phyloP scores from a whole-genome alignment of 495 filamentous ascomycete species.

The Hypoxylon trugodes region DNA sequence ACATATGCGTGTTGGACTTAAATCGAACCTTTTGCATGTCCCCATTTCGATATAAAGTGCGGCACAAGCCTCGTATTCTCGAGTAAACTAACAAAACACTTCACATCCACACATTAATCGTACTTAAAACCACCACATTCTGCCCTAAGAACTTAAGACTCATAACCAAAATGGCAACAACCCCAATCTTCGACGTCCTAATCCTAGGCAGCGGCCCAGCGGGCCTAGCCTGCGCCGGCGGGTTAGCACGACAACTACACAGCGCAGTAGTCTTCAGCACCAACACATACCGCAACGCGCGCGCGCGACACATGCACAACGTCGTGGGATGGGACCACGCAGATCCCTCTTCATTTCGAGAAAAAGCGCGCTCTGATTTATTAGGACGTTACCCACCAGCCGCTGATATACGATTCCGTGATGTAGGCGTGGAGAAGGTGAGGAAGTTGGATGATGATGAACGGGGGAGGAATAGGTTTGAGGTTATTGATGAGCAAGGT shows the following conservation, averaged over 20 bases:
- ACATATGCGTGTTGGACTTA: neutral
- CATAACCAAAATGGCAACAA: neutral
- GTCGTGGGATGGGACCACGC: slow-evolving; percentile 59
- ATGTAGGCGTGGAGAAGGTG: slow-evolving; percentile 46
- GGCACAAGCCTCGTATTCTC: neutral
- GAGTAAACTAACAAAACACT: neutral
- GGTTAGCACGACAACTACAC: slow-evolving; percentile 58
- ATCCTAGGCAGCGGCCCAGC: slow-evolving; percentile 67
- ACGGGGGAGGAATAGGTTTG: slow-evolving; percentile 36
- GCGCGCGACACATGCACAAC: slow-evolving; percentile 59
- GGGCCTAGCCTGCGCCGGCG: slow-evolving; percentile 58
- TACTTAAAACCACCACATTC: neutral
- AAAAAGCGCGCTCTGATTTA: slow-evolving; percentile 47
- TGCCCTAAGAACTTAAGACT: no score
- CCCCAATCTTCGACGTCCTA: slow-evolving; percentile 51
- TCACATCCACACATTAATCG: neutral
- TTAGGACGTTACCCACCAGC: slow-evolving; percentile 48
- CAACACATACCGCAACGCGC: slow-evolving; percentile 58
- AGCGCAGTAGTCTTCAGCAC: slow-evolving; percentile 60
- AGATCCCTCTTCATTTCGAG: slow-evolving; percentile 52
- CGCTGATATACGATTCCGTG: slow-evolving; percentile 39
- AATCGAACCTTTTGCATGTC: neutral
- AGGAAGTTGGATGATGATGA: slow-evolving; percentile 32
- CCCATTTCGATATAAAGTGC: neutral
- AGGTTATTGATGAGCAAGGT: slow-evolving; percentile 44